Evolutionary conservation across 352 stramenopile genomes (phyloP), one percentile per base, ranked within the genome.

Genomic region (Globisporangium cederbergense): DNA sequence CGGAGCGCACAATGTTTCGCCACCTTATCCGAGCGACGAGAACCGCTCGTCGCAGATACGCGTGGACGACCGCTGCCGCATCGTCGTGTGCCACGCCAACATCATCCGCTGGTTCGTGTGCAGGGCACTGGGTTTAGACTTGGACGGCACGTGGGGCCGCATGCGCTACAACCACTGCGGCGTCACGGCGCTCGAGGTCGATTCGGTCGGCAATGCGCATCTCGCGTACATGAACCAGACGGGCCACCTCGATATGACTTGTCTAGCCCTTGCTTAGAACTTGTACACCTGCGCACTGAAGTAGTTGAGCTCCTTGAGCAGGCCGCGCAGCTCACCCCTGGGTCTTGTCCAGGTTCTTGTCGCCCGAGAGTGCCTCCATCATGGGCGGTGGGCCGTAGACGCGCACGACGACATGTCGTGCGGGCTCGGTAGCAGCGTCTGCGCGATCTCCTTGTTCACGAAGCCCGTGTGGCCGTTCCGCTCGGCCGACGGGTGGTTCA

Each of bases 311-410:
- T 89, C 77, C 72, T 97, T 96, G 38, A 97, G 76, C 58, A 95
- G 58, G 28, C 90, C 90, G 54, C 89, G 80, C 43, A 97, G 70
- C 58, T 93, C 79, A 55, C 90, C 90, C 73, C 25, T 97, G 90
- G 45, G 74, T 82, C 52, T 72, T 89, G 75, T 97, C 88, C 75
- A 88, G 84, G 34, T 80, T 81, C 75, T 96, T 95, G 72, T 92
- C 76, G 56, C 90, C 88, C 45, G 83, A 96, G 55, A 97, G 65
- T 91, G 81, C 72, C 62, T 95, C 88, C 88, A 96, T 96, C 80
- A 97, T 93, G 20, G 85, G 79, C 11, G 84, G 90, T 25, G 90
- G 91, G 14, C 91, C 91, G 67, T 89, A 97, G 52, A 97, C 87
- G 42, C 90, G 92, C 34, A 98, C 76, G 28, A 97, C n/a, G n/a